Evolutionary conservation across 768 basidiomycete genomes (phyloP).

Genomic region (Xerocomellus chrysenteron): DNA sequence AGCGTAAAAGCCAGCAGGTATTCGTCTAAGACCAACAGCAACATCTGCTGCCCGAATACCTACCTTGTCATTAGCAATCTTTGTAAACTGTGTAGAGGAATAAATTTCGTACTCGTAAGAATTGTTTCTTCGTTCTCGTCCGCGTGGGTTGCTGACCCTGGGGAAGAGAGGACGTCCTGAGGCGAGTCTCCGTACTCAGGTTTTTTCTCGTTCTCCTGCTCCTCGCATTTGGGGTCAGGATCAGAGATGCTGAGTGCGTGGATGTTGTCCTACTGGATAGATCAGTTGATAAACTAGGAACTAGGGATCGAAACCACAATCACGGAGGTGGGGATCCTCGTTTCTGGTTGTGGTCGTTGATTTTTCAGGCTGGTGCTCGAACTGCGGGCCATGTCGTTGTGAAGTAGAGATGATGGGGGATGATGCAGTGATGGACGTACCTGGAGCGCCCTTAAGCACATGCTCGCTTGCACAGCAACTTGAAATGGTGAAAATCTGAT

Average conservation of each 20-base stretch:
- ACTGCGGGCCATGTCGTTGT: not conserved
- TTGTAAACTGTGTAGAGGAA: not conserved
- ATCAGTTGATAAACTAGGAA: not conserved
- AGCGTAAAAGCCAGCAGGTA: conserved; percentile 2
- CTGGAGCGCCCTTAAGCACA: not conserved
- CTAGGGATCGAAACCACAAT: not conserved
- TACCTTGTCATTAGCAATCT: not conserved
- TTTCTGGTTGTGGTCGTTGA: not conserved
- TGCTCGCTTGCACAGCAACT: not conserved
- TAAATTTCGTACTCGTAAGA: not conserved
- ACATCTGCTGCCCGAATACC: conserved; percentile 1
- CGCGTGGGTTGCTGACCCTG: too few relatives aligned
- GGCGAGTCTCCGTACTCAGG: not conserved
- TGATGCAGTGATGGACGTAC: not conserved
- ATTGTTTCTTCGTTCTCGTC: not conserved
- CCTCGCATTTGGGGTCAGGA: not conserved
- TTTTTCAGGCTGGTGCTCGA: not conserved
- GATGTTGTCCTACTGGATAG: not conserved
- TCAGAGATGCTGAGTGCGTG: not conserved
- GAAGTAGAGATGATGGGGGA: not conserved
- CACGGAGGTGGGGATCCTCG: not conserved
- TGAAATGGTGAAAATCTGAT: too few relatives aligned
- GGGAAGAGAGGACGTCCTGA: too few relatives aligned
- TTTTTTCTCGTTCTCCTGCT: not conserved
- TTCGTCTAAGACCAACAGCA: not conserved